phyloP scores from a whole-genome alignment of 2,329 filamentous ascomycete species.

The Zalaria sp. region DNA sequence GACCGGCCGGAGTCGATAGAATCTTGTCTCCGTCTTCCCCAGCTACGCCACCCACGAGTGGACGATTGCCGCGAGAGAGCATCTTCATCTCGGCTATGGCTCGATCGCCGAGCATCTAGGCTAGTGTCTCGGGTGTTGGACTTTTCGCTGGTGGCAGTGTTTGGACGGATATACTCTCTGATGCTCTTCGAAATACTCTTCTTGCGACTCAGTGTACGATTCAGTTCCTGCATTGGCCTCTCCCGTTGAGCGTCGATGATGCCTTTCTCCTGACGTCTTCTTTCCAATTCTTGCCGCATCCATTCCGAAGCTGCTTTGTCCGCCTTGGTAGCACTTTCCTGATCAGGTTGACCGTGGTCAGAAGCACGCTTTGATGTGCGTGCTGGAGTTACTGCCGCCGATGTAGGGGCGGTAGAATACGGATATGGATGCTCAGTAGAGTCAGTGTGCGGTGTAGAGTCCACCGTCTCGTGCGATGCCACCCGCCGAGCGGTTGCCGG shows the following conservation, averaged over 20 bases:
- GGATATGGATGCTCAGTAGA: conserved; percentile 24
- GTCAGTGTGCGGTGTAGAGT: conserved; percentile 27
- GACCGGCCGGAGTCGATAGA: neutral
- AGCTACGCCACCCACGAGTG: neutral
- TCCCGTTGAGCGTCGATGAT: neutral
- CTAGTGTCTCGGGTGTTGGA: neutral
- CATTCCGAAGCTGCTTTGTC: conserved; percentile 25
- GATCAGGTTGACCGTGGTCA: conserved; percentile 13
- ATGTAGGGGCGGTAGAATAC: conserved; percentile 27
- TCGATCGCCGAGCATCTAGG: neutral
- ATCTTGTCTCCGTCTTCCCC: neutral
- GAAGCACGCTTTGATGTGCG: conserved; percentile 26
- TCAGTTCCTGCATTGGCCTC: neutral
- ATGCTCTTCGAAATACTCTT: conserved; percentile 24
- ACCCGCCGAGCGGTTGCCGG: conserved; percentile 6
- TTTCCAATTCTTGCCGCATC: conserved; percentile 30
- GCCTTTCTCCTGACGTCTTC: conserved; percentile 10
- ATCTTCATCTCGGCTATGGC: neutral
- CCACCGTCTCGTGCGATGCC: conserved; percentile 19
- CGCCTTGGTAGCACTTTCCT: conserved; percentile 16
- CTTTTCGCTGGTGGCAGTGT: conserved; percentile 5
- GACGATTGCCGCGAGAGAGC: neutral
- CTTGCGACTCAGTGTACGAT: conserved; percentile 14
- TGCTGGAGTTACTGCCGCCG: conserved; percentile 24
- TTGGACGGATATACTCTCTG: conserved; percentile 27